Evolutionary conservation across 2,329 filamentous ascomycete species (phyloP), one percentile per base, ranked within the genome.

Genomic region (Sporothrix brasiliensis): DNA sequence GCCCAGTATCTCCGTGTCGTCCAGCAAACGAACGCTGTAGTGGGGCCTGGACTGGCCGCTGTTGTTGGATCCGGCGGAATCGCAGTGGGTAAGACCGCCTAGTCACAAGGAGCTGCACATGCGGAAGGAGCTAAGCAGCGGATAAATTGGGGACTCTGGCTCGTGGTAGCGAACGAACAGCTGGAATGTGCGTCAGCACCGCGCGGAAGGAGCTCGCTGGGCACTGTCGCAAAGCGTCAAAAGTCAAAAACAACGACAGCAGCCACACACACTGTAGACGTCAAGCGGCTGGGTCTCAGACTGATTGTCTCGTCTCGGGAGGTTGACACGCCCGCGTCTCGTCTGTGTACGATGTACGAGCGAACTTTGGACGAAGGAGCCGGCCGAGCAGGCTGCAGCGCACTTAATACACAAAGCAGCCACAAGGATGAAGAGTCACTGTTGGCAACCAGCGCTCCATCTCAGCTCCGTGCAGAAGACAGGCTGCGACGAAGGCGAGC

Each of bases 11-110:
- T 34, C 68, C 58, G 5, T 63, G 58, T 63, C 44, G 56, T 61
- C 44, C 39, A 61, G 58, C 58, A 63, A 63, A 21, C n/a, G 58
- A 39, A 14, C 58, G 58, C 39, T 47, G 58, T 47, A 27, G 69
- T 70, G 61, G 41, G 69, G 69, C 52, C 69, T 53, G 47, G 53
- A 10, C 53, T 24, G 19, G 44, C 21, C 21, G 58, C 58, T 50
- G 58, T 68, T 69, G 58, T 66, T 71, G 50, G 58, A 68, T 71
- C 66, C 66, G 66, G 69, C 66, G 50, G 69, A 19, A 21, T 41
- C 65, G 34, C 27, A 44, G 11, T 44, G 13, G 14, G 41, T 44
- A 44, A 16, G 24, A 13, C 27, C 21, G 58, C 39, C 39, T 44
- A 63, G 56, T 61, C 34, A 39, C 34, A 61, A 39, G 34, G 34